Evolutionary conservation across 306 rosid genomes (phyloP).

Genomic region (Rosa multiflora): DNA sequence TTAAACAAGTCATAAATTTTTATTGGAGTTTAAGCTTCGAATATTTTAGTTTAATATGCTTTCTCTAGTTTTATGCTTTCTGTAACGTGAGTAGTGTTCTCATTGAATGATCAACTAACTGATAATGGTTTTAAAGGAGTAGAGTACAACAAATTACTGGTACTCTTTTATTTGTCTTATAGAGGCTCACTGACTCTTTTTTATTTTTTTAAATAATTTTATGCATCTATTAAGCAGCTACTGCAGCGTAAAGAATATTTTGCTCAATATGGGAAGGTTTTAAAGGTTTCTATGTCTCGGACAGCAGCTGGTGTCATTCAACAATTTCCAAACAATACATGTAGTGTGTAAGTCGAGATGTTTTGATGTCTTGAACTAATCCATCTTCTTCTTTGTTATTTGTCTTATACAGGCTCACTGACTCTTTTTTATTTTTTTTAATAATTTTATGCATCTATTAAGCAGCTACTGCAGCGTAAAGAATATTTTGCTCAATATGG

Average conservation of each 20-base stretch:
- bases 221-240: too few relatives aligned
- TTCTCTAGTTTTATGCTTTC: background rate
- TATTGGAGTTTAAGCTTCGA: background rate
- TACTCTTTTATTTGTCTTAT: too few relatives aligned
- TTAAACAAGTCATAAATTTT: background rate
- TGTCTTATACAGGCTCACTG: background rate
- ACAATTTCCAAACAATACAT: too few relatives aligned
- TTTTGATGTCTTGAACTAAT: too few relatives aligned
- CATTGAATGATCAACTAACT: conserved; percentile 35
- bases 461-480: conserved; percentile 81
- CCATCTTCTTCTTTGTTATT: too few relatives aligned
- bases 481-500: conserved; percentile 99
- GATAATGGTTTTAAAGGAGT: conserved; percentile 58
- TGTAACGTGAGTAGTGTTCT: conserved; percentile 24
- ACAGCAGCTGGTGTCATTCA: too few relatives aligned
- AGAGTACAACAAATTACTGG: conserved; percentile 88
- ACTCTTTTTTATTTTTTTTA: background rate
- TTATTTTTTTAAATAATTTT: too few relatives aligned
- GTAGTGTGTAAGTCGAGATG: too few relatives aligned
- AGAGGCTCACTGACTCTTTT: too few relatives aligned
- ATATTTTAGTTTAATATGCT: background rate
- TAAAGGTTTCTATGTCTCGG: too few relatives aligned
- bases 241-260: too few relatives aligned
- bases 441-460: background rate
- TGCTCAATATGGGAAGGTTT: too few relatives aligned